Evolutionary conservation across 805 yeast species (phyloP).

Genomic region (Candida tallmaniae): DNA sequence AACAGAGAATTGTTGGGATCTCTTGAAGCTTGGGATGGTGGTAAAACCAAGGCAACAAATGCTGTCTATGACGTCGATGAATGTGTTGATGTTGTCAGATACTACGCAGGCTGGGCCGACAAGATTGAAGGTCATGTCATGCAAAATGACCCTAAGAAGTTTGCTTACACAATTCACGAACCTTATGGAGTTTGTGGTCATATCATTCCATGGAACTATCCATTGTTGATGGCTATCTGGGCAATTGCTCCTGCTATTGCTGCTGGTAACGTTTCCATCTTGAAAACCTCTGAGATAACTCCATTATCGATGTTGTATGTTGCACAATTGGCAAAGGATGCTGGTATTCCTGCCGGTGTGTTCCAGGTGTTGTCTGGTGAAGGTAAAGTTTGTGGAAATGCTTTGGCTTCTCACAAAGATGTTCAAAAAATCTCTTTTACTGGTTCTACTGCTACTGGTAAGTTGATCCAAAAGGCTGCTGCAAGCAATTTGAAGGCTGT

Average conservation of each 20-base stretch:
- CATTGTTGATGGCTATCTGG: constrained; percentile 68
- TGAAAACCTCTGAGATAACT: constrained; percentile 73
- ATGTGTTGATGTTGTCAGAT: constrained; percentile 42
- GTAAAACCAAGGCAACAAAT: constrained; percentile 43
- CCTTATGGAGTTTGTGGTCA: constrained; percentile 45
- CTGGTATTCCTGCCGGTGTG: constrained; percentile 76
- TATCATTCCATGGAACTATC: constrained; percentile 46
- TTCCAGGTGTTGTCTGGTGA: constrained; percentile 67
- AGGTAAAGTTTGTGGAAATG: constrained; percentile 68
- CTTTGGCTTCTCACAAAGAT: constrained; percentile 55
- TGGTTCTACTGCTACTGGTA: constrained; percentile 66
- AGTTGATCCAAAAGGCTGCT: constrained; percentile 58
- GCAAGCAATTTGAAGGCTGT: constrained; percentile 57
- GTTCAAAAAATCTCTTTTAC: constrained; percentile 61
- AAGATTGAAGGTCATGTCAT: constrained; percentile 47
- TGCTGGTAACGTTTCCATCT: constrained; percentile 68
- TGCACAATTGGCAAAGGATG: constrained; percentile 53
- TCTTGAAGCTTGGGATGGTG: constrained; percentile 45
- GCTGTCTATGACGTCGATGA: constrained; percentile 47
- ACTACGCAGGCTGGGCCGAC: constrained; percentile 63
- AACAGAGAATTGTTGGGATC: constrained; percentile 31
- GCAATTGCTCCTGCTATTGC: constrained; percentile 80
- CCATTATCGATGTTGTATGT: constrained; percentile 65
- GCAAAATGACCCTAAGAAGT: constrained; percentile 41
- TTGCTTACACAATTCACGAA: constrained; percentile 67